Evolutionary conservation across 371 early-diverging fungal species (phyloP).

Genomic region (Dichotomocladium elegans): DNA sequence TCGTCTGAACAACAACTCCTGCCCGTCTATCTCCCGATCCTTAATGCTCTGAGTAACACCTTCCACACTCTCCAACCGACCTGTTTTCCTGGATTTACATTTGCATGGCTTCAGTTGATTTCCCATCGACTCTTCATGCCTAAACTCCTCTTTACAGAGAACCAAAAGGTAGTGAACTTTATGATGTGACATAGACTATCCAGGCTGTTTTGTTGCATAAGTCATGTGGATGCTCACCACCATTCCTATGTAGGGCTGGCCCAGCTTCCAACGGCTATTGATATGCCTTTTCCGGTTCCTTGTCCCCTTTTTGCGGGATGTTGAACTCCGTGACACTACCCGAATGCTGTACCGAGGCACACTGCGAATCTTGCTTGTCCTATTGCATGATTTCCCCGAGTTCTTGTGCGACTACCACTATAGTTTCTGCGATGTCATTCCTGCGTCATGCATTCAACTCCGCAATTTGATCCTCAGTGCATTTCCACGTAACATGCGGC

Average conservation of each 20-base stretch:
- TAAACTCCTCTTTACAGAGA: constrained; percentile 71
- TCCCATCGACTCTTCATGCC: constrained; percentile 93
- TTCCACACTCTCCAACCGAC: constrained; percentile 37
- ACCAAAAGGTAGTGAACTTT: constrained; percentile 53
- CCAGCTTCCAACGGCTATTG: constrained; percentile 78
- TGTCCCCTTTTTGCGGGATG: constrained; percentile 74
- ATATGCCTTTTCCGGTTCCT: constrained; percentile 83
- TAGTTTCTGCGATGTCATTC: constrained; percentile 90
- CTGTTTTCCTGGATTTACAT: constrained; percentile 92
- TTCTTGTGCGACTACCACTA: constrained; percentile 93
- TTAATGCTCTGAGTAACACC: constrained; percentile 74
- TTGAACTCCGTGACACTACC: constrained; percentile 69
- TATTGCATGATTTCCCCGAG: constrained; percentile 98
- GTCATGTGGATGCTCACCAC: neutral
- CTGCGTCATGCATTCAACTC: constrained; percentile 90
- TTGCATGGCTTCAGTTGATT: constrained; percentile 94
- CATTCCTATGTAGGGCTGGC: constrained; percentile 69
- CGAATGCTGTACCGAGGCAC: constrained; percentile 88
- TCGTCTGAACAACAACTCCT: constrained; percentile 70
- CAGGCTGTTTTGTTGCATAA: neutral
- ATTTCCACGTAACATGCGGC: constrained; percentile 92
- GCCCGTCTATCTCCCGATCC: constrained; percentile 22
- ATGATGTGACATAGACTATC: constrained; percentile 1
- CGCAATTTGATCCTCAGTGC: constrained; percentile 94
- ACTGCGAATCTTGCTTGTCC: constrained; percentile 84